Evolutionary conservation across 139 green algal species (phyloP).

Genomic region (Chlamydomonas asymmetrica): DNA sequence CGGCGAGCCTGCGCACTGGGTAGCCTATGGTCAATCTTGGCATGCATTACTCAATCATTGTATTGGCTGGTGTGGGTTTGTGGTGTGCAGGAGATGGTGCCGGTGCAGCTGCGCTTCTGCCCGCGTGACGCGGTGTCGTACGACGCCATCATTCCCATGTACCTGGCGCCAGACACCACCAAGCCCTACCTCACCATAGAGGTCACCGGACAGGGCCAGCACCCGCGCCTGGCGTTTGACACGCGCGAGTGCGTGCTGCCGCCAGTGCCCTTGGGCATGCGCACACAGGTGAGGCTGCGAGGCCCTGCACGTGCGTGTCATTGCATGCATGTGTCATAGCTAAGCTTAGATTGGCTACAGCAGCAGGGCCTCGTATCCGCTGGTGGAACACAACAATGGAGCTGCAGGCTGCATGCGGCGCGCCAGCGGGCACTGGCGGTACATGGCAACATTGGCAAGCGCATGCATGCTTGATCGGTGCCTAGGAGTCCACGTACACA

Average conservation of each 20-base stretch:
- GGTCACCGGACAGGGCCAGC: slow-evolving; percentile 29
- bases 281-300: background rate
- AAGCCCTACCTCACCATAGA: slow-evolving; percentile 47
- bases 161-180: slow-evolving; percentile 29
- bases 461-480: too few relatives aligned
- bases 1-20: too few relatives aligned
- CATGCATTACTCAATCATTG: too few relatives aligned
- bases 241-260: slow-evolving; percentile 62
- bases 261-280: slow-evolving; percentile 54
- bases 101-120: slow-evolving; percentile 46
- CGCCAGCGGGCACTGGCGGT: too few relatives aligned
- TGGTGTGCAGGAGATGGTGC: slow-evolving; percentile 24
- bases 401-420: too few relatives aligned
- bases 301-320: background rate
- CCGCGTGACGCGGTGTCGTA: slow-evolving; percentile 51
- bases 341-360: too few relatives aligned
- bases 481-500: too few relatives aligned
- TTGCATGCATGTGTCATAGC: too few relatives aligned
- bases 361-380: too few relatives aligned
- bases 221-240: slow-evolving; percentile 59
- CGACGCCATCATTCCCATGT: slow-evolving; percentile 53
- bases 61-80: slow-evolving; percentile 10
- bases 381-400: too few relatives aligned
- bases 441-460: too few relatives aligned
- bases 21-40: too few relatives aligned